phyloP scores from a whole-genome alignment of 2,329 filamentous ascomycete genomes.

The Blastomyces silverae region DNA sequence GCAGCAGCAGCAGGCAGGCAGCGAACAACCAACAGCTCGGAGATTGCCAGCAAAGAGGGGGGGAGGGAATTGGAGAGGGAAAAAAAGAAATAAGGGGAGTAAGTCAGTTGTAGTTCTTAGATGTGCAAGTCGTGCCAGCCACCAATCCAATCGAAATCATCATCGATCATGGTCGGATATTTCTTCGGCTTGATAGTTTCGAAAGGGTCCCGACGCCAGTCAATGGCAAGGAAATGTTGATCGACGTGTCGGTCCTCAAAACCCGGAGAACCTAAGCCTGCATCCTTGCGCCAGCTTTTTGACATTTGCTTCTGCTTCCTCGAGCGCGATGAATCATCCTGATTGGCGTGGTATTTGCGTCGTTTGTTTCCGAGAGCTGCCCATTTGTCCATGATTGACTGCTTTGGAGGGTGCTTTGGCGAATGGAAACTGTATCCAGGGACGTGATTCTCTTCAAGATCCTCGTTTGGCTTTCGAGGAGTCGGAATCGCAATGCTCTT shows the following conservation, averaged over 20 bases:
- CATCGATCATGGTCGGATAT: constrained; percentile 41
- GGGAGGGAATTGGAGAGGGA: constrained; percentile 14
- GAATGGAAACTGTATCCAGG: constrained; percentile 34
- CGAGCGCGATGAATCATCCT: constrained; percentile 47
- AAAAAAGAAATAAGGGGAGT: constrained; percentile 21
- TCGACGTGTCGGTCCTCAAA: constrained; percentile 26
- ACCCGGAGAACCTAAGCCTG: constrained; percentile 31
- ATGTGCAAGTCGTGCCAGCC: constrained; percentile 70
- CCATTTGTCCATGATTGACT: constrained; percentile 69
- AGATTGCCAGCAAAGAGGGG: constrained; percentile 4
- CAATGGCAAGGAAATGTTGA: constrained; percentile 39
- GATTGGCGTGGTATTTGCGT: constrained; percentile 55
- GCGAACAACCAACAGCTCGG: constrained; percentile 12
- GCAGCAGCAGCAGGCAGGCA: constrained; percentile 17
- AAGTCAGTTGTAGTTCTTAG: constrained; percentile 37
- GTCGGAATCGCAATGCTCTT: constrained; percentile 49
- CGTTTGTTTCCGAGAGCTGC: constrained; percentile 76
- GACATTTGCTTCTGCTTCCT: constrained; percentile 42
- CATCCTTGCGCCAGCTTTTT: constrained; percentile 40
- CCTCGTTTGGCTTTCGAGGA: constrained; percentile 61
- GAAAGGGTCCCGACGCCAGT: constrained; percentile 42
- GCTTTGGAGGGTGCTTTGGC: constrained; percentile 53
- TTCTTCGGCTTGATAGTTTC: constrained; percentile 30
- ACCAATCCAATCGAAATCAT: constrained; percentile 90
- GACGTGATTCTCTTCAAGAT: constrained; percentile 64